Base-by-base conservation (phyloP, 2,329 filamentous ascomycete species). In the Colletotrichum falcatum region DNA sequence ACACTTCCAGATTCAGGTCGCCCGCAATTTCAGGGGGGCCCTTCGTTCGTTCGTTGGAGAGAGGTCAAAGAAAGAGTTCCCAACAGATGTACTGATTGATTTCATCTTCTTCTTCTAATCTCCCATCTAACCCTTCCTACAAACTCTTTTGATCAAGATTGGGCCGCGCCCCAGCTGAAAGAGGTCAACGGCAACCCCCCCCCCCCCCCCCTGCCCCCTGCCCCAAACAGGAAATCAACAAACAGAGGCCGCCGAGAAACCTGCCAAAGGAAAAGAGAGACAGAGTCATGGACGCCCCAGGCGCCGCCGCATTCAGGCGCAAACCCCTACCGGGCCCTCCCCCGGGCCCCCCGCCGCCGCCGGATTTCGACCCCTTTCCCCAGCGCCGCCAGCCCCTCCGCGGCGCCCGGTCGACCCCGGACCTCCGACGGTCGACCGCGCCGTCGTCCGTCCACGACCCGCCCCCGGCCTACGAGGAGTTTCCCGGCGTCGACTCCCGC, bases 261-360 rank as follows among this genome's bases (percentile, higher is more conserved):
- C 42, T 44, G 42, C n/a, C n/a, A n/a, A 44, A 8, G 5, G 14
- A 6, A 46, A 6, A 46, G 20, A n/a, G 2, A 20, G 18, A 44
- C 14, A n/a, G 67, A 63, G 67, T 59, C 68, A 71, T 71, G 68
- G 44, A 58, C 39, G 28, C 64, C 66, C 61, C 54, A 14, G 48
- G 18, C 9, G 66, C 59, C 7, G 42, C 23, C 11, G 26, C 48
- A 3, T 51, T 71, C 35, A 59, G 54, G 59, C 68, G 68, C 68
- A 71, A 71, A 44, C 68, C 68, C 64, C 68, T 71, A 59, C 68
- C 68, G 20, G 46, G 64, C 23, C 67, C 64, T 54, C 67, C 67
- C n/a, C 64, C 64, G 35, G 59, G 44, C n/a, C 59, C 65, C n/a
- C 67, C 67, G 42, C 67, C 64, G 51, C 68, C 68, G n/a, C 68